Percentiles rank a stretch among this genome's conserved stretches.
phyloP scores from a whole-genome alignment of 2,329 filamentous ascomycete species.

The Salinomyces thailandicus region DNA sequence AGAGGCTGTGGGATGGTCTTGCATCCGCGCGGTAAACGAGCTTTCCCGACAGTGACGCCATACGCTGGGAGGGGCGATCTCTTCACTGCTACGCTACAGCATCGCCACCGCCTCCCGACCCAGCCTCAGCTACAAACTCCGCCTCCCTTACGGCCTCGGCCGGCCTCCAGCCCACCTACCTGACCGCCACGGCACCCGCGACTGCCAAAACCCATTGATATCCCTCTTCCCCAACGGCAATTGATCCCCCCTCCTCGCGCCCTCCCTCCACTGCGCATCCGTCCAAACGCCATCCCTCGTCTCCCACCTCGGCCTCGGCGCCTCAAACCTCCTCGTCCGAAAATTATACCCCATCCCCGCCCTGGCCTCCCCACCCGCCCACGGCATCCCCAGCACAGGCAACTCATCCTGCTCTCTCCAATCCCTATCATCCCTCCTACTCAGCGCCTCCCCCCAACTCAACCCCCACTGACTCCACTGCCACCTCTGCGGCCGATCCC shows the following conservation, averaged over 20 bases:
- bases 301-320: slow-evolving; percentile 5
- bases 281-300: slow-evolving; percentile 15
- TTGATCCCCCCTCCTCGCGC: slow-evolving; percentile 5
- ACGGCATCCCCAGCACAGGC: slow-evolving; percentile 8
- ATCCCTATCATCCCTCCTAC: slow-evolving; percentile 8
- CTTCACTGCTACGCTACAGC: too few relatives aligned
- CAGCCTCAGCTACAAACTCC: too few relatives aligned
- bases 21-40: too few relatives aligned
- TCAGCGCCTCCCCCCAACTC: slow-evolving; percentile 25
- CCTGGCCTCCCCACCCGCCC: slow-evolving; percentile 9
- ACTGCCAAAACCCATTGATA: slow-evolving; percentile 12
- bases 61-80: too few relatives aligned
- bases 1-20: too few relatives aligned
- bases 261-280: slow-evolving; percentile 19
- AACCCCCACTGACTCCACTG: slow-evolving; percentile 29
- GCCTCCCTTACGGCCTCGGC: too few relatives aligned
- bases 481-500: slow-evolving; percentile 27
- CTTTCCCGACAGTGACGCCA: too few relatives aligned
- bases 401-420: slow-evolving; percentile 9
- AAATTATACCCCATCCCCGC: slow-evolving; percentile 20
- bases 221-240: slow-evolving; percentile 8
- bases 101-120: too few relatives aligned
- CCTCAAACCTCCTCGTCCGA: slow-evolving; percentile 17
- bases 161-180: slow-evolving; percentile 17
- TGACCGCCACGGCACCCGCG: slow-evolving; percentile 13